Percentiles rank a stretch among this genome's conserved stretches.
Conservation (phyloP, 2,329 filamentous ascomycete species). For the Albifimbria verrucaria region DNA sequence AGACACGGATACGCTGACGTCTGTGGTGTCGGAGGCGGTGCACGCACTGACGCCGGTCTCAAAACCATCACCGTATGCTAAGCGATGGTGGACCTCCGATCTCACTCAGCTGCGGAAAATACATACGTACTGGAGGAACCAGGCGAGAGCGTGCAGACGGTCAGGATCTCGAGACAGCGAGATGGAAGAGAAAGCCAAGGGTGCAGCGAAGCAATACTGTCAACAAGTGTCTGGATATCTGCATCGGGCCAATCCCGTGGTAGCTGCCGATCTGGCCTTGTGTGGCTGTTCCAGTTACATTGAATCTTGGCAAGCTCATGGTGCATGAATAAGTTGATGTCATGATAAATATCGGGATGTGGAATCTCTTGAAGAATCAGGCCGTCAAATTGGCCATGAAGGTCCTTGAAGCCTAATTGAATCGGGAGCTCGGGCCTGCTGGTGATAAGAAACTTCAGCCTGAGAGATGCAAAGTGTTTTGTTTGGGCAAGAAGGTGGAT, state of each 20-base stretch:
- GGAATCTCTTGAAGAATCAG: slow-evolving; percentile 33
- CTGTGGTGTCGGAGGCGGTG: no score
- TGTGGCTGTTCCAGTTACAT: slow-evolving; percentile 14
- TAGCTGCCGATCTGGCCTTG: slow-evolving; percentile 7
- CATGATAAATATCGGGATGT: slow-evolving; percentile 25
- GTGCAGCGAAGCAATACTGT: no score
- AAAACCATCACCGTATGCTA: no score
- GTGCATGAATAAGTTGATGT: slow-evolving; percentile 31
- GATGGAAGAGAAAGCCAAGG: no score
- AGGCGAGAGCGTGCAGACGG: no score
- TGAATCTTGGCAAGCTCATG: slow-evolving; percentile 25
- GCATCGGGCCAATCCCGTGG: slow-evolving; percentile 24
- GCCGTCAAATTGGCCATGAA: slow-evolving; percentile 14
- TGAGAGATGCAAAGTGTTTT: slow-evolving; percentile 13
- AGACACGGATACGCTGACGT: no score
- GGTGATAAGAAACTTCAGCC: slow-evolving; percentile 33
- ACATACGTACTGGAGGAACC: no score
- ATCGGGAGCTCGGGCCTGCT: slow-evolving; percentile 37
- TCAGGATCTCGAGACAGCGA: no score
- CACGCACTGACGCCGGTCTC: no score
- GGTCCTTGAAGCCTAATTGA: slow-evolving; percentile 26
- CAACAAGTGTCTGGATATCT: slow-evolving; percentile 12
- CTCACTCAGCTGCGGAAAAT: no score
- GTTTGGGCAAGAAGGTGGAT: slow-evolving; percentile 19
- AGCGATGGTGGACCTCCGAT: no score